A percentile compares a stretch with the other conserved stretches of the same genome.
These are phyloP conservation scores for Crithidia brevicula DNA, from an alignment of 208 protist genomes.

Conservation along the genomic window DNA sequence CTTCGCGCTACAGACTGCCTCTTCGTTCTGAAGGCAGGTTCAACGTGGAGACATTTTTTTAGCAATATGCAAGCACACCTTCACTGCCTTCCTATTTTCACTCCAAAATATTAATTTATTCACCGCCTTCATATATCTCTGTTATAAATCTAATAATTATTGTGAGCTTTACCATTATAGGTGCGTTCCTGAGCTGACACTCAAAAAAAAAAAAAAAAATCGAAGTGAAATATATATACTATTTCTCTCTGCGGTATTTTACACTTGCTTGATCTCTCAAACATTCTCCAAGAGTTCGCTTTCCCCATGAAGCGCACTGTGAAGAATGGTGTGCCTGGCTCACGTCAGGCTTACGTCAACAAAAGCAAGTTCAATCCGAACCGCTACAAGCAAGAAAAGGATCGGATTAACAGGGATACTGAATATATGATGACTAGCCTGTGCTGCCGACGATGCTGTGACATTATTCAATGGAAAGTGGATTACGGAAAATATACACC, in stretches of 20 bases:
- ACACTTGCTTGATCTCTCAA: neutral
- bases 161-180: too few relatives aligned
- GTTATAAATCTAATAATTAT: too few relatives aligned
- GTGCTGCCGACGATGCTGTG: constrained; percentile 83
- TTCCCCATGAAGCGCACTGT: constrained; percentile 41
- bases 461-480: constrained; percentile 90
- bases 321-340: constrained; percentile 41
- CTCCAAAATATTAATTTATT: too few relatives aligned
- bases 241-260: neutral
- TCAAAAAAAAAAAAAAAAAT: too few relatives aligned
- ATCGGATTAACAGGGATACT: constrained; percentile 41
- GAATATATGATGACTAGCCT: constrained; percentile 71
- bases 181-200: too few relatives aligned
- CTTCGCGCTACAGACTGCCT: too few relatives aligned
- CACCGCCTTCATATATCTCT: too few relatives aligned
- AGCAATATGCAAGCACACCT: too few relatives aligned
- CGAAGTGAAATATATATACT: neutral
- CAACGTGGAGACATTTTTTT: too few relatives aligned
- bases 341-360: constrained; percentile 75
- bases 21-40: too few relatives aligned
- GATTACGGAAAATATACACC: constrained; percentile 87
- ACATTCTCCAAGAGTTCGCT: neutral
- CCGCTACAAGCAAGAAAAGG: constrained; percentile 76
- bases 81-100: too few relatives aligned
- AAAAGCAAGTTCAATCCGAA: constrained; percentile 83